These are phyloP conservation scores for Pseudocercospora cruenta DNA, from an alignment of 2,329 filamentous ascomycete species.

Conservation along the genomic window DNA sequence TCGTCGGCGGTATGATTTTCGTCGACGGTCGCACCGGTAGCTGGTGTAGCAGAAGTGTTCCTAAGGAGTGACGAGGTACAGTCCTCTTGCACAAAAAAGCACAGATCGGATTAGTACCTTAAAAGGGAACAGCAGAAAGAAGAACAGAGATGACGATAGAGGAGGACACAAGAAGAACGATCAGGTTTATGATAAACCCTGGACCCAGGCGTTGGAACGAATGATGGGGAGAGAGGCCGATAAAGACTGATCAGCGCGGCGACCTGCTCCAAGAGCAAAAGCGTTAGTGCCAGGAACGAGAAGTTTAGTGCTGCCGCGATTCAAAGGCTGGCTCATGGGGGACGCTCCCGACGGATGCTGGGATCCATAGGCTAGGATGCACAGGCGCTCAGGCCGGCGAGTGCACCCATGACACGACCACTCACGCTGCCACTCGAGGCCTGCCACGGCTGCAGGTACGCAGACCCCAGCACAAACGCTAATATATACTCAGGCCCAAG, in stretches of 20 bases:
- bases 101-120: slow-evolving; percentile 28
- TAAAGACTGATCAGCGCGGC: slow-evolving; percentile 36
- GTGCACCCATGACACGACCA: slow-evolving; percentile 15
- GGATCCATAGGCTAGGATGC: slow-evolving; percentile 24
- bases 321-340: slow-evolving; percentile 33
- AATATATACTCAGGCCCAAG: slow-evolving; percentile 12
- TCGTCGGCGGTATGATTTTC: slow-evolving; percentile 13
- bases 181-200: slow-evolving; percentile 37
- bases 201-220: slow-evolving; percentile 31
- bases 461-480: slow-evolving; percentile 20
- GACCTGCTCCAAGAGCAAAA: slow-evolving; percentile 22
- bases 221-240: slow-evolving; percentile 30
- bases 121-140: slow-evolving; percentile 31
- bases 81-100: slow-evolving; percentile 19
- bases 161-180: slow-evolving; percentile 28
- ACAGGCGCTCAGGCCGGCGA: slow-evolving; percentile 12
- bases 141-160: slow-evolving; percentile 33
- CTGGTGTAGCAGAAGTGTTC: slow-evolving; percentile 27
- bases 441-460: slow-evolving; percentile 23
- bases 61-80: slow-evolving; percentile 31
- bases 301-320: slow-evolving; percentile 30
- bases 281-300: slow-evolving; percentile 34
- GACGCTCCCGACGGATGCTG: slow-evolving; percentile 31
- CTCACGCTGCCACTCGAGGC: slow-evolving; percentile 15
- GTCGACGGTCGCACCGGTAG: slow-evolving; percentile 28